Base-by-base conservation (phyloP, 768 basidiomycete genomes). In the Podaxis sp. region DNA sequence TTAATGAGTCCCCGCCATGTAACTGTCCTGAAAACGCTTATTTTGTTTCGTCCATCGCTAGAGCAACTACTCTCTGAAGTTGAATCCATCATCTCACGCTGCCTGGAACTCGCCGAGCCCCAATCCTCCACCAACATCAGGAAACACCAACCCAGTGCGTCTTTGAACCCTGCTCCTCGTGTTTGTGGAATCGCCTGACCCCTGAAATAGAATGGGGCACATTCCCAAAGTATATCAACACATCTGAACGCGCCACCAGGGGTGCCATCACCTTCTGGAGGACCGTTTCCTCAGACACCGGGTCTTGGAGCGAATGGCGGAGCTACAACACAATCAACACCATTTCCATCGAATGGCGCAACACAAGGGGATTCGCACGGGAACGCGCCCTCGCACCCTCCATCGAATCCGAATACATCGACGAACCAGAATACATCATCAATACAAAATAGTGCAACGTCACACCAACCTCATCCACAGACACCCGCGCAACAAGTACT, bases 401-500 rank as follows among this genome's bases (percentile, higher is more conserved):
- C 61, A 20, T 62, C 61, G 11, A 74, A 76, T 60, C 72, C 77
- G 38, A 78, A 71, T 60, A 66, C 75, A 73, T 69, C 70, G 63
- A 69, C 70, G 64, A 76, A 73, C 58, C 69, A 73, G 60, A 79
- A 76, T 56, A 69, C 75, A 50, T 66, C 72, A 15, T 62, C 77
- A 66, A 53, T 76, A 41, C 75, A 70, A 63, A 57, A 71, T 54
- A 71, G 68, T 37, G 70, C 78, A 62, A 71, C 73, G 68, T 70
- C 77, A 48, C 77, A 76, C 54, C 63, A 72, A 44, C 84, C 81
- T 65, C 83, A 84, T 74, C 89, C 93, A 64, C 90, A 93, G 73
- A 93, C 93, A 49, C 95, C 96, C 1, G 93, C 94, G 50, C 93
- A 97, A 73, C 96, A 99, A 76, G 86, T 99, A 15, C 83, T 97